Conservation (phyloP, 2,329 filamentous ascomycete species). For the Ophiognomonia clavigignenti-juglandacearum region DNA sequence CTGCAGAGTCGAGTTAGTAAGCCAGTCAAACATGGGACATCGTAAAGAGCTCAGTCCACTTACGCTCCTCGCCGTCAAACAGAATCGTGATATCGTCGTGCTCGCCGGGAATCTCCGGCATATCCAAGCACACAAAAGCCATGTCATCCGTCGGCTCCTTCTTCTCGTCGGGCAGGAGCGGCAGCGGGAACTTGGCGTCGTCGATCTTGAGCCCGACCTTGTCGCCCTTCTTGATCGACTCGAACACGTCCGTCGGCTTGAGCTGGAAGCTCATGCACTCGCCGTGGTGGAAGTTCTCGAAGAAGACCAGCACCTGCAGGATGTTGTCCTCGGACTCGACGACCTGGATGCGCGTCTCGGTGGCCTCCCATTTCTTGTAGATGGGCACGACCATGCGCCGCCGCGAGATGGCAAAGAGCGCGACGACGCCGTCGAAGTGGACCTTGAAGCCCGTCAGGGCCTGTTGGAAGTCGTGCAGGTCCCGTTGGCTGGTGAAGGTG, state of each 20-base stretch:
- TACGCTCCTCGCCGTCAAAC: constrained; percentile 76
- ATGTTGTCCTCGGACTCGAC: constrained; percentile 66
- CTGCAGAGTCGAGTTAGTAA: constrained; percentile 30
- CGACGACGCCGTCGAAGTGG: constrained; percentile 66
- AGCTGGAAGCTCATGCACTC: constrained; percentile 86
- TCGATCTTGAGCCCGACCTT: constrained; percentile 75
- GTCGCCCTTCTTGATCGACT: constrained; percentile 57
- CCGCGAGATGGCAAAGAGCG: constrained; percentile 74
- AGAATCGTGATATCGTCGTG: constrained; percentile 85
- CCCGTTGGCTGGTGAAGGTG: constrained; percentile 58
- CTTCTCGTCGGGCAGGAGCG: constrained; percentile 48
- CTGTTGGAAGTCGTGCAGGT: constrained; percentile 74
- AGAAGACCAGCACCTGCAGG: constrained; percentile 77
- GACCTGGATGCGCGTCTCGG: constrained; percentile 73
- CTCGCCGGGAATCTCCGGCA: constrained; percentile 84
- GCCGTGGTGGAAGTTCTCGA: constrained; percentile 81
- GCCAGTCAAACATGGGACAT: not conserved
- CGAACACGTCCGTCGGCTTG: constrained; percentile 79
- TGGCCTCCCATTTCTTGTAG: constrained; percentile 90
- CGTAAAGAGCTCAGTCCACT: constrained; percentile 28
- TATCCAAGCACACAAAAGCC: constrained; percentile 78
- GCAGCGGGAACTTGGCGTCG: constrained; percentile 86
- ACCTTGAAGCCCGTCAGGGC: constrained; percentile 78
- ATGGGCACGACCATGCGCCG: constrained; percentile 87
- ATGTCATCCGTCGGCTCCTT: constrained; percentile 50